Percentiles rank a stretch among this genome's conserved stretches.
Evolutionary conservation across 345 rosid genomes (phyloP).

Genomic region (Salix purpurea): DNA sequence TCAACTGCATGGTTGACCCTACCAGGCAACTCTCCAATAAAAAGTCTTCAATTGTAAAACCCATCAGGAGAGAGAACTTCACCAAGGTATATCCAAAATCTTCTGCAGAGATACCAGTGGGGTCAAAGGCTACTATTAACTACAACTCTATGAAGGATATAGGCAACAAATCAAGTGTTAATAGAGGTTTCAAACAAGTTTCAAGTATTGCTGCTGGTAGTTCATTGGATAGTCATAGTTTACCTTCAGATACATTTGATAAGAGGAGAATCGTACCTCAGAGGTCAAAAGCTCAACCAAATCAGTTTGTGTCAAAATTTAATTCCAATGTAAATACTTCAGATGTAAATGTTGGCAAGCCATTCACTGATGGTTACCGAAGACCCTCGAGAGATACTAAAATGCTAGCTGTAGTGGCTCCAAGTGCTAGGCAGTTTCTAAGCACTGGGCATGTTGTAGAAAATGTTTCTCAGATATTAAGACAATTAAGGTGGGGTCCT

Average conservation of each 20-base stretch:
- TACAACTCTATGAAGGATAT: constrained; percentile 37
- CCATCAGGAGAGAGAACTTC: constrained; percentile 45
- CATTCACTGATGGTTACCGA: constrained; percentile 28
- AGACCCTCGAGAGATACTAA: constrained; percentile 43
- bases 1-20: constrained; percentile 59
- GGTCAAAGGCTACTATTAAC: constrained; percentile 29
- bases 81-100: constrained; percentile 52
- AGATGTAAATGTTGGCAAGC: constrained; percentile 34
- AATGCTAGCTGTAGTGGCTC: constrained; percentile 28
- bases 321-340: constrained; percentile 30
- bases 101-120: constrained; percentile 34
- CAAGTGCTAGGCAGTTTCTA: constrained; percentile 40
- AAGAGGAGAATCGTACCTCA: constrained; percentile 46
- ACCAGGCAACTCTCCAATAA: constrained; percentile 40
- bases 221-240: constrained; percentile 24
- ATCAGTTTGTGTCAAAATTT: constrained; percentile 31
- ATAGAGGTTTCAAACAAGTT: constrained; percentile 43
- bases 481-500: constrained; percentile 65
- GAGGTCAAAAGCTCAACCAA: constrained; percentile 34
- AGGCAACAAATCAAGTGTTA: constrained; percentile 37
- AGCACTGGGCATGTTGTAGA: constrained; percentile 43
- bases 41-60: constrained; percentile 50
- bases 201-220: constrained; percentile 31
- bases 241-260: constrained; percentile 27
- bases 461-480: constrained; percentile 48